Evolutionary conservation across 2,329 filamentous ascomycete species (phyloP), one percentile per base, ranked within the genome.

Genomic region (Penicillium sp.): DNA sequence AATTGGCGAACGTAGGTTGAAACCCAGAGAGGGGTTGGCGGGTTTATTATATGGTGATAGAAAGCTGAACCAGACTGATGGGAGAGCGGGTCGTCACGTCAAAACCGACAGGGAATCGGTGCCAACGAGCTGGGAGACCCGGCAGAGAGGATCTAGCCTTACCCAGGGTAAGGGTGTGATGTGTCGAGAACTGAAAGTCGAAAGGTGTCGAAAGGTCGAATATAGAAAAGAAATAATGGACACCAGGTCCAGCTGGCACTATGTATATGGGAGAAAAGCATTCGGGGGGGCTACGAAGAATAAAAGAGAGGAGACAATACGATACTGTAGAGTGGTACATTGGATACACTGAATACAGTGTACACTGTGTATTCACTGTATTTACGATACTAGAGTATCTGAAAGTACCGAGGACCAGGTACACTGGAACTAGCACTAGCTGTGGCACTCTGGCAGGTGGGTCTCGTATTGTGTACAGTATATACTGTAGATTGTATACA

Each of bases 71-170:
- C 23, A 39, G 14, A n/a, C n/a, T 40, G 46, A 16, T 26, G 39
- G 39, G 31, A 37, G 14, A 33, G 34, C 34, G 34, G 34, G 34
- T 37, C 31, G 37, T 23, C 7, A 2, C 3, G 14, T 42, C 19
- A 14, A 37, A 14, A 14, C 33, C 33, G 33, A 16, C 33, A 36
- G 33, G n/a, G 42, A 28, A 36, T 18, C 42, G 37, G 29, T 9
- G 24, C 51, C 55, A 45, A 21, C 28, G 42, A 53, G 40, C 44
- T 56, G 54, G 50, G 46, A 53, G 46, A 53, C 49, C 54, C 50
- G 24, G 16, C 46, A 19, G 18, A 37, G n/a, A 50, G 50, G 49
- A 39, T 50, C 34, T 14, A n/a, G n/a, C n/a, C n/a, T n/a, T n/a
- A n/a, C n/a, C n/a, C n/a, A n/a, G 34, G 34, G n/a, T 18, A 18